Percentiles rank a stretch among this genome's conserved stretches.
Evolutionary conservation across 129 eudicot genomes (phyloP).

Genomic region (Chrysanthemum makinoi): DNA sequence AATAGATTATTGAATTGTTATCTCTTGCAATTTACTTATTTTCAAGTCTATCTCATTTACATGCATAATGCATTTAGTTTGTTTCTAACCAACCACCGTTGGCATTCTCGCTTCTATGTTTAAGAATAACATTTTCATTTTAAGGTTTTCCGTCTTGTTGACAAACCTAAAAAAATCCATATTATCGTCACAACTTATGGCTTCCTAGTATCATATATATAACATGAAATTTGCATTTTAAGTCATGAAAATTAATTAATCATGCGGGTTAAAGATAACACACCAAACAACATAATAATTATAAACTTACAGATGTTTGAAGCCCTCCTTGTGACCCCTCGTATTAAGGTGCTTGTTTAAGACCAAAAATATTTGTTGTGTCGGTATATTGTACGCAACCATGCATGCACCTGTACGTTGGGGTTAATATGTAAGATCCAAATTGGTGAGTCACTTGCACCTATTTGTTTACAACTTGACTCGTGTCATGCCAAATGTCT

Average conservation of each 20-base stretch:
- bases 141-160: too few species aligned
- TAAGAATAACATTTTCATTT: too few species aligned
- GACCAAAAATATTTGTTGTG: background rate
- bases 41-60: too few species aligned
- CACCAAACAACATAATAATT: background rate
- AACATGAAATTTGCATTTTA: background rate
- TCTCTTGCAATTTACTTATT: too few species aligned
- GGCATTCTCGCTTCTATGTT: too few species aligned
- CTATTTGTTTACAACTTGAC: conserved; percentile 7
- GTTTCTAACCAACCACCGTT: too few species aligned
- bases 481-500: conserved; percentile 26
- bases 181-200: too few species aligned
- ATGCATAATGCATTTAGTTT: too few species aligned
- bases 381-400: background rate
- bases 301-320: conserved; percentile 9
- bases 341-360: conserved; percentile 4
- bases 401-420: background rate
- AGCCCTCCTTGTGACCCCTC: background rate
- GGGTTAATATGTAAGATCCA: background rate
- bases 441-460: background rate
- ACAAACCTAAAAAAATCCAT: too few species aligned
- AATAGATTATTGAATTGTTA: too few species aligned
- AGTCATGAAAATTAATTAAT: background rate
- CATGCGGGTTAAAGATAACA: too few species aligned
- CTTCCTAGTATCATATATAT: too few species aligned